Evolutionary conservation across 2,329 filamentous ascomycete species (phyloP).

Genomic region (Lasiodiplodia hormozganensis): DNA sequence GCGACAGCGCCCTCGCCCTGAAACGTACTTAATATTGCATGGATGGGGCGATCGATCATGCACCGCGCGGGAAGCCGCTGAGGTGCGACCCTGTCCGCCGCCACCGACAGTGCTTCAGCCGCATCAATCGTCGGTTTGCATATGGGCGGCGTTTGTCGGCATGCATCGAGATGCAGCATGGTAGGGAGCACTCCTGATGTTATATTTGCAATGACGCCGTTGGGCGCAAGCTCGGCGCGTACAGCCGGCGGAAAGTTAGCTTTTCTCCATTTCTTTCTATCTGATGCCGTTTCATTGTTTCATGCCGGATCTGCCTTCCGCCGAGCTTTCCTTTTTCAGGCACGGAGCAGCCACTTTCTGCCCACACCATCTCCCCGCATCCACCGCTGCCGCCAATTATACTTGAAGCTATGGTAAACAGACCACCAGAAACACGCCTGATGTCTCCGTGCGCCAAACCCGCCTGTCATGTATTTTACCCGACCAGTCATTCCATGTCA

Average conservation of each 20-base stretch:
- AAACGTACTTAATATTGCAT: slow-evolving; percentile 19
- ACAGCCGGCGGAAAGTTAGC: not conserved
- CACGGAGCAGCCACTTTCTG: slow-evolving; percentile 19
- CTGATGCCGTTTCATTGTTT: slow-evolving; percentile 24
- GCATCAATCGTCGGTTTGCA: not conserved
- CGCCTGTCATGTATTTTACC: slow-evolving; percentile 20
- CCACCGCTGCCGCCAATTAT: not conserved
- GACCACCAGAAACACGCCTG: slow-evolving; percentile 10
- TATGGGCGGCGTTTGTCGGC: not conserved
- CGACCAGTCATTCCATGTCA: not conserved
- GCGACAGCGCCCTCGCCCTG: slow-evolving; percentile 6
- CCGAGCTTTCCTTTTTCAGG: slow-evolving; percentile 21
- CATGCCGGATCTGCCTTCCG: slow-evolving; percentile 23
- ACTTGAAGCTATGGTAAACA: not conserved
- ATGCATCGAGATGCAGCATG: not conserved
- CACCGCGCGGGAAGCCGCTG: not conserved
- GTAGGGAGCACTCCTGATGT: not conserved
- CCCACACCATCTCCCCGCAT: slow-evolving; percentile 22
- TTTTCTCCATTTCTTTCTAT: not conserved
- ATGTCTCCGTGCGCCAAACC: slow-evolving; percentile 7
- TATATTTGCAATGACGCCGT: not conserved
- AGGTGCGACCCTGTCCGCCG: slow-evolving; percentile 5
- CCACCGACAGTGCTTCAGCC: not conserved
- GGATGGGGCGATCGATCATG: slow-evolving; percentile 17
- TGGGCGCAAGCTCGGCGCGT: slow-evolving; percentile 1